A percentile compares a stretch with the other conserved stretches of the same genome.
phyloP scores from a whole-genome alignment of 768 basidiomycete species.

The Boletus speciosus region DNA sequence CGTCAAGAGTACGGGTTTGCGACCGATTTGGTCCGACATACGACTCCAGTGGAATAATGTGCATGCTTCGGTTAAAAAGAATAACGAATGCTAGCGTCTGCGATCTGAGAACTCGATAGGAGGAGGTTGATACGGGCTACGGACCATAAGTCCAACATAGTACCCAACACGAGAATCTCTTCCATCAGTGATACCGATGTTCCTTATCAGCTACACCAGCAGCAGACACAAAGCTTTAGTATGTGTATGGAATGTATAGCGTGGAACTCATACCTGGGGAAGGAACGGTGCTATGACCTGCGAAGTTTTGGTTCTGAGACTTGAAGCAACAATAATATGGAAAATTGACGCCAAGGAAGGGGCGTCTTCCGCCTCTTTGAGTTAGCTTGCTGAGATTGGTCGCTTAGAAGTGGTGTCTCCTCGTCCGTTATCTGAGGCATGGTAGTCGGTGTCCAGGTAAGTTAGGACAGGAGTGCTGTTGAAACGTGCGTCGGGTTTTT shows the following conservation, averaged over 20 bases:
- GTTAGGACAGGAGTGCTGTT: background rate
- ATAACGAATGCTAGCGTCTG: constrained; percentile 40
- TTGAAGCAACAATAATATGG: constrained; percentile 65
- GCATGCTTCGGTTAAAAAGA: constrained; percentile 47
- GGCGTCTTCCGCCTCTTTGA: constrained; percentile 42
- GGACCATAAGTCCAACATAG: constrained; percentile 47
- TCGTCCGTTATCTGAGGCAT: constrained; percentile 40
- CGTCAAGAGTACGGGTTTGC: constrained; percentile 44
- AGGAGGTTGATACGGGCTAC: constrained; percentile 9
- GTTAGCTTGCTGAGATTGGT: constrained; percentile 8
- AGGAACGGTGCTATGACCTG: constrained; percentile 75
- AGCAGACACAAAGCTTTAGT: background rate
- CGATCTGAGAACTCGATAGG: background rate
- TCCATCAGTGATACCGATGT: constrained; percentile 38
- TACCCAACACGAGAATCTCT: constrained; percentile 45
- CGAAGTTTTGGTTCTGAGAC: constrained; percentile 67
- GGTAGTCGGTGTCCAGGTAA: background rate
- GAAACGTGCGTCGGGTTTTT: background rate
- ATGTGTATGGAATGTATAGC: background rate
- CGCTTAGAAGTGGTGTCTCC: constrained; percentile 54
- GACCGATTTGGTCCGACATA: constrained; percentile 47
- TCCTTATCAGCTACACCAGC: constrained; percentile 25
- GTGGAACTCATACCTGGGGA: constrained; percentile 44
- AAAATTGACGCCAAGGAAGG: constrained; percentile 66
- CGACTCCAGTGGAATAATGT: constrained; percentile 50